These are phyloP conservation scores for Fonsecaea nubica DNA, from an alignment of 2,329 filamentous ascomycete species.

Conservation along the genomic window DNA sequence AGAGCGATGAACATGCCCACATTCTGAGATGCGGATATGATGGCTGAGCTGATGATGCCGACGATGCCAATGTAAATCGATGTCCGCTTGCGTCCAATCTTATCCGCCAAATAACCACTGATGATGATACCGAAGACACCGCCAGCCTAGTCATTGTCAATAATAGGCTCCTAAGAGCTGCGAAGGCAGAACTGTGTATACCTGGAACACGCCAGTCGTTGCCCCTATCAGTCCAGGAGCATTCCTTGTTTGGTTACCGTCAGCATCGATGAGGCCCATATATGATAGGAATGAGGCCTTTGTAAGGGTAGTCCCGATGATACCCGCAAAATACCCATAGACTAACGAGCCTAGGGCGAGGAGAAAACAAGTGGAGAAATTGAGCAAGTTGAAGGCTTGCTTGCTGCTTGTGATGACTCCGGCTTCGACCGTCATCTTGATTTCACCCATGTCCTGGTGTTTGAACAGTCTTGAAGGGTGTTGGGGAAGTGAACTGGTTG, in stretches of 20 bases:
- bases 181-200: neutral
- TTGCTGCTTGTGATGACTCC: constrained; percentile 3
- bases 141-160: constrained; percentile 46
- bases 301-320: constrained; percentile 24
- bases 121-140: constrained; percentile 43
- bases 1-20: constrained; percentile 43
- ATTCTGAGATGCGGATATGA: constrained; percentile 44
- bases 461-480: neutral
- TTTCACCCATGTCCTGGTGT: neutral
- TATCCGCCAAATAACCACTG: constrained; percentile 4
- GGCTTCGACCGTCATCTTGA: neutral
- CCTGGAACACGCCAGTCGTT: constrained; percentile 26
- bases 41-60: constrained; percentile 44
- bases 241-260: constrained; percentile 5
- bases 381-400: constrained; percentile 4
- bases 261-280: constrained; percentile 21
- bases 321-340: constrained; percentile 21
- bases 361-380: constrained; percentile 6
- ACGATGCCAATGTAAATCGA: constrained; percentile 46
- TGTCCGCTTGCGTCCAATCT: constrained; percentile 48
- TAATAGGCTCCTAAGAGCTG: neutral
- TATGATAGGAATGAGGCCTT: constrained; percentile 19
- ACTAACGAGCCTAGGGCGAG: constrained; percentile 1
- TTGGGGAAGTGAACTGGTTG: neutral
- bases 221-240: constrained; percentile 23